Conservation (phyloP, 2,329 filamentous ascomycete species). For the Xylaria sp. region DNA sequence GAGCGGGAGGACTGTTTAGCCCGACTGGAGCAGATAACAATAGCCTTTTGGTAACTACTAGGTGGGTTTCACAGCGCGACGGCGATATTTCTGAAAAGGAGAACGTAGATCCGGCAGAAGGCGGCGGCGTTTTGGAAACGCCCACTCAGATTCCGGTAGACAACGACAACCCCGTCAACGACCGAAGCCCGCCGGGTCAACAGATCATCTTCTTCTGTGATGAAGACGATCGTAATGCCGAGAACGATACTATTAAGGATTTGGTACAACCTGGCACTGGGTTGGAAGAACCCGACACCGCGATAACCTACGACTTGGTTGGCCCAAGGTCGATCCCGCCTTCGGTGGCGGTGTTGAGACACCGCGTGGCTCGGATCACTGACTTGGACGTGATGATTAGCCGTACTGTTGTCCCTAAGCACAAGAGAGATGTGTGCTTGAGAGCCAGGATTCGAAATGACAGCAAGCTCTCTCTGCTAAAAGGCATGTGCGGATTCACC, state of each 20-base stretch:
- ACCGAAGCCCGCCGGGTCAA: not conserved
- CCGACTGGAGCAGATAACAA: too few relatives aligned
- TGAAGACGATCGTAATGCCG: not conserved
- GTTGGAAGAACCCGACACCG: constrained; percentile 68
- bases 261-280: constrained; percentile 50
- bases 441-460: constrained; percentile 67
- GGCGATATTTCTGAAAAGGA: not conserved
- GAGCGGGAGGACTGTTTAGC: too few relatives aligned
- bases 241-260: constrained; percentile 36
- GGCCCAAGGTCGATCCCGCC: constrained; percentile 67
- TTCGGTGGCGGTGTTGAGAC: constrained; percentile 62
- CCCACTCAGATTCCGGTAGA: not conserved
- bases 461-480: constrained; percentile 66
- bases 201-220: not conserved
- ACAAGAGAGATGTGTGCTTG: constrained; percentile 69
- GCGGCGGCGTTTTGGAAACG: not conserved
- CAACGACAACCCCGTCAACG: not conserved
- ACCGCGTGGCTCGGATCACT: constrained; percentile 67
- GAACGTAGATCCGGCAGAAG: not conserved
- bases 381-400: constrained; percentile 64
- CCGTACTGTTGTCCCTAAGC: constrained; percentile 70
- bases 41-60: too few relatives aligned
- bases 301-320: constrained; percentile 70
- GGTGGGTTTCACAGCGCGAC: not conserved
- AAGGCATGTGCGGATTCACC: constrained; percentile 66